phyloP scores from a whole-genome alignment of 78 protist species.

The Chrysochromulina tobinii region DNA sequence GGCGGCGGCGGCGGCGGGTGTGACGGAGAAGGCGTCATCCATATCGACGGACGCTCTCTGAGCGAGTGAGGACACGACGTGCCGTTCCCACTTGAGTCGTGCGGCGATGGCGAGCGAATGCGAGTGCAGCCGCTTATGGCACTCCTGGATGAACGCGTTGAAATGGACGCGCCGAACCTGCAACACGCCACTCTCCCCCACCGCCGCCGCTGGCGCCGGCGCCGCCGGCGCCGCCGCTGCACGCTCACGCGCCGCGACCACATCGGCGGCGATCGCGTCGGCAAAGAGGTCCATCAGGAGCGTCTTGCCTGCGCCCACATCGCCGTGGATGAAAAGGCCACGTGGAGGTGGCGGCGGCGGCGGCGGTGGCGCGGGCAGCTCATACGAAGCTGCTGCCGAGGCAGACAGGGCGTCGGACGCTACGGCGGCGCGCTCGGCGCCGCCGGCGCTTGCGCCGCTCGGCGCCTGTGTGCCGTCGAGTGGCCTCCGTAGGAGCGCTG shows the following conservation, averaged over 20 bases:
- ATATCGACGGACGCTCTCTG: no score
- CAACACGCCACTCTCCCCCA: not conserved
- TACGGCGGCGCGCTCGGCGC: not conserved
- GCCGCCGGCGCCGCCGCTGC: no score
- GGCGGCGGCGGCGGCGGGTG: no score
- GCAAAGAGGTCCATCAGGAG: slow-evolving; percentile 87
- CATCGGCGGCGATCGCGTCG: slow-evolving; percentile 24
- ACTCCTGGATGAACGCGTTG: slow-evolving; percentile 6
- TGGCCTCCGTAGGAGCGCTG: not conserved
- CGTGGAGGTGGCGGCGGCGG: slow-evolving; percentile 48
- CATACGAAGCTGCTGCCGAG: no score
- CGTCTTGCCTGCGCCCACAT: slow-evolving; percentile 91
- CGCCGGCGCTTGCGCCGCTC: not conserved
- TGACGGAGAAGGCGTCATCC: no score
- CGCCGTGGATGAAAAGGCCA: slow-evolving; percentile 84
- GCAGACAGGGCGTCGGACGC: no score
- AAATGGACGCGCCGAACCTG: not conserved
- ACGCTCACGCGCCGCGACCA: no score
- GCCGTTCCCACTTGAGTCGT: no score
- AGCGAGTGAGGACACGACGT: no score
- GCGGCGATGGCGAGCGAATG: not conserved
- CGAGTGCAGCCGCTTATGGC: not conserved
- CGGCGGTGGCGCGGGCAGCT: not conserved
- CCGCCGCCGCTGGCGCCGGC: no score
- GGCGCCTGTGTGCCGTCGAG: not conserved